Evolutionary conservation across 345 rosid species (phyloP).

Genomic region (Sonneratia caseolaris): DNA sequence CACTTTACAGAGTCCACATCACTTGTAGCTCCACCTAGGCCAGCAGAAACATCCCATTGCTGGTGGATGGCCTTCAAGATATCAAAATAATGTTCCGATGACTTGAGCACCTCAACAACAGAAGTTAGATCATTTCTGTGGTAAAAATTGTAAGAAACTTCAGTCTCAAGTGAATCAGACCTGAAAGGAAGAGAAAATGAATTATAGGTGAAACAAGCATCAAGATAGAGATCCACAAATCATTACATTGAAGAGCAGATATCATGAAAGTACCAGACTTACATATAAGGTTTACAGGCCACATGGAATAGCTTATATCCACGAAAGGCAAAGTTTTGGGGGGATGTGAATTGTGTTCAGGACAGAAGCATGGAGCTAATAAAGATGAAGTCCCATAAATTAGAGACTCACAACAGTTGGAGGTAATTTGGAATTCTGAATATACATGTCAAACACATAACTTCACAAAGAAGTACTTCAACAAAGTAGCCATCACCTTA

Average conservation of each 20-base stretch:
- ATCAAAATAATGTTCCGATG: slow-evolving; percentile 29
- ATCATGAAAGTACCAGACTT: background rate
- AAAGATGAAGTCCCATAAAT: background rate
- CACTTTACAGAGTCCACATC: slow-evolving; percentile 27
- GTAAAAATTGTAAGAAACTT: slow-evolving; percentile 43
- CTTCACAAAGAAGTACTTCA: background rate
- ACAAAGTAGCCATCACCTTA: no score
- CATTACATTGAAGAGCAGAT: background rate
- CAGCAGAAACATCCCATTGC: slow-evolving; percentile 44
- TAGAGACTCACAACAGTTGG: background rate
- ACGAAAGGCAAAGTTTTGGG: background rate
- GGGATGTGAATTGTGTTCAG: background rate
- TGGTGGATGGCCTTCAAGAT: slow-evolving; percentile 53
- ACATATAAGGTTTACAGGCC: background rate
- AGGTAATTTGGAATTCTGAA: background rate
- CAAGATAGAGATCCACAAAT: background rate
- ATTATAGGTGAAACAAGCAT: background rate
- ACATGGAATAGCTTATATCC: background rate
- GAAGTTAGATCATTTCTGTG: slow-evolving; percentile 45
- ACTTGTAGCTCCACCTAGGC: slow-evolving; percentile 26
- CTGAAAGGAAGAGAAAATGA: slow-evolving; percentile 40
- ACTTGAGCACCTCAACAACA: slow-evolving; percentile 55
- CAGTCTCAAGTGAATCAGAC: slow-evolving; percentile 49
- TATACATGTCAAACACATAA: no score
- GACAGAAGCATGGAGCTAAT: background rate